Evolutionary conservation across 2,329 filamentous ascomycete species (phyloP).

Genomic region (Grosmannia serpens): DNA sequence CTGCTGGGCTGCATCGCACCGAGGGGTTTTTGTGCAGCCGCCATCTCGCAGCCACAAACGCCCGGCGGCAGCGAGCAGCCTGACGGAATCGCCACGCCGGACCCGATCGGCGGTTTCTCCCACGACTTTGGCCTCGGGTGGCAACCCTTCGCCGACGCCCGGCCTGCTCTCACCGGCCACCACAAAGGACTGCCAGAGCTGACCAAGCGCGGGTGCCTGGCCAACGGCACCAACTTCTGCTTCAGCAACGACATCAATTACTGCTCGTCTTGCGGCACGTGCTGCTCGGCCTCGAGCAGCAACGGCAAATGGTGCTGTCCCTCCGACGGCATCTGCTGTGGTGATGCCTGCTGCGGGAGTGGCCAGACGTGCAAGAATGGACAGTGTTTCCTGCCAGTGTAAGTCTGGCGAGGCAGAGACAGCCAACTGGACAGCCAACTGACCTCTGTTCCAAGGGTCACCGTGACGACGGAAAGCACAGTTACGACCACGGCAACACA

Average conservation of each 20-base stretch:
- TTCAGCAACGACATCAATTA: constrained; percentile 17
- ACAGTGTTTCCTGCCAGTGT: constrained; percentile 13
- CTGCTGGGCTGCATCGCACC: neutral
- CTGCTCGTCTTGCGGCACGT: constrained; percentile 19
- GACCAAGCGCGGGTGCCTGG: constrained; percentile 16
- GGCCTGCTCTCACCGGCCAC: constrained; percentile 12
- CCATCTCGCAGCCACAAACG: neutral
- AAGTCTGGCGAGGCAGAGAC: neutral
- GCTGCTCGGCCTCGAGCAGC: constrained; percentile 13
- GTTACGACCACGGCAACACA: neutral
- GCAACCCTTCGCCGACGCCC: constrained; percentile 10
- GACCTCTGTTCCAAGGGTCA: constrained; percentile 8
- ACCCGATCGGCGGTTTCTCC: neutral
- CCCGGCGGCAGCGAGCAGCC: neutral
- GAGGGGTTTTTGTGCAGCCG: neutral
- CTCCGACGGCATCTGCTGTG: constrained; percentile 18
- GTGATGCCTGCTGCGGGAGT: constrained; percentile 18
- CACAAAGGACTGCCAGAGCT: constrained; percentile 6
- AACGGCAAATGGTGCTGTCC: constrained; percentile 17
- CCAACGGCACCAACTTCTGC: constrained; percentile 23
- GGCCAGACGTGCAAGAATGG: constrained; percentile 20
- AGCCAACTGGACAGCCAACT: neutral
- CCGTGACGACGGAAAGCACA: constrained; percentile 8
- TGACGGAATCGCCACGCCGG: no score
- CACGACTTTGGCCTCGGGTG: neutral